Base-by-base conservation (phyloP, 768 basidiomycete species). In the Lentinula detonsa region DNA sequence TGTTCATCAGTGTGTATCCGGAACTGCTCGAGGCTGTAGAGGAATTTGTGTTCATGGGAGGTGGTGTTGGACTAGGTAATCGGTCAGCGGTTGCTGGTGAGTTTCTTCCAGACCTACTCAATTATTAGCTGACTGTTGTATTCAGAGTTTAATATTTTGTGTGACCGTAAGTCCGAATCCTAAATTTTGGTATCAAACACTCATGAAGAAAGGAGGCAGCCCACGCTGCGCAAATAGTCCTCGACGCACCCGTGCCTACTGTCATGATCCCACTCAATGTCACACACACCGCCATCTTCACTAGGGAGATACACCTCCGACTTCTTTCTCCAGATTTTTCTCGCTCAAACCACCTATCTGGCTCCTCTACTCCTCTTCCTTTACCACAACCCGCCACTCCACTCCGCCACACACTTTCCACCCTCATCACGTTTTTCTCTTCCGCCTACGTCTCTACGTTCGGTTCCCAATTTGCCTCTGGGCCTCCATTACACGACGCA, bases 11-110 rank as follows among this genome's bases (percentile, higher is more conserved):
- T 61, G 81, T 80, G 1, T 82, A 85, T 75, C 73, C 78, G 5
- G 76, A 83, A 46, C 69, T 84, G 34, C 64, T 83, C n/a, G 73
- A 73, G 13, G 85, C 77, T 9, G 73, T 92, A 5, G 84, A 86
- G 62, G 82, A 89, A 62, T 81, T 91, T 63, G 87, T 91, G 6
- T 89, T 93, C 67, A 95, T 96, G 93, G 93, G 93, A 10, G 93
- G 93, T n/a, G 92, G 85, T 2, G 86, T 92, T 33, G 93, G 93
- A 8, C 68, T 91, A 23, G 93, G 93, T 0, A 95, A 95, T 67
- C 78, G 87, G 35, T 87, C 89, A 7, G 77, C 92, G 13, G 87
- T 85, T 10, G 91, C 91, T 66, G 85, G 86, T 85, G 60, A 49
- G 73, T 62, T 2, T 61, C 21, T 18, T 10, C 34, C 15, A 35